Evolutionary conservation across 2,329 filamentous ascomycete genomes (phyloP).

Genomic region (Clarireedia homoeocarpa): DNA sequence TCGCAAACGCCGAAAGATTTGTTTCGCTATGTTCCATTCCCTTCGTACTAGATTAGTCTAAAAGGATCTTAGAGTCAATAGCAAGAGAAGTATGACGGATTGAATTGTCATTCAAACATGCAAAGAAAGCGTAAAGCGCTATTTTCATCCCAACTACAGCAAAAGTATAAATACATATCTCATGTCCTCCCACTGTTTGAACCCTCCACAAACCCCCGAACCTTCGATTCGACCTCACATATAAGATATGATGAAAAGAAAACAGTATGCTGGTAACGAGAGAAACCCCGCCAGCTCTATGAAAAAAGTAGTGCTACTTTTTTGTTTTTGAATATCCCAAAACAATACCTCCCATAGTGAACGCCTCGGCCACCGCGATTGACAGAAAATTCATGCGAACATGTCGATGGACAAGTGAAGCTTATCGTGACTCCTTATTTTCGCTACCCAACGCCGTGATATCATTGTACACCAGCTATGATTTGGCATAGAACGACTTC

Average conservation of each 20-base stretch:
- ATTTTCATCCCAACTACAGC: background rate
- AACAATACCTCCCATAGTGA: slow-evolving; percentile 11
- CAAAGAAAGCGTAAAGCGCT: background rate
- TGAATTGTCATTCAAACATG: background rate
- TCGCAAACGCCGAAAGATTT: no score
- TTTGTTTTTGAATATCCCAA: slow-evolving; percentile 9
- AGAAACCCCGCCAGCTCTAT: slow-evolving; percentile 12
- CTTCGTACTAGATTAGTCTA: background rate
- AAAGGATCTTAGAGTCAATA: background rate
- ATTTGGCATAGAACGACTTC: slow-evolving; percentile 20
- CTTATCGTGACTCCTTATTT: slow-evolving; percentile 11
- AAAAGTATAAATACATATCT: slow-evolving; percentile 8
- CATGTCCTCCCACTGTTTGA: background rate
- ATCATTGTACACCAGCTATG: slow-evolving; percentile 18
- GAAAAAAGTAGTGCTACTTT: slow-evolving; percentile 12
- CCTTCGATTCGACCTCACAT: slow-evolving; percentile 3
- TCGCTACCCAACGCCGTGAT: slow-evolving; percentile 22
- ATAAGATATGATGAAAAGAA: slow-evolving; percentile 9
- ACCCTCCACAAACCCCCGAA: background rate
- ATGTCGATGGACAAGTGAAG: slow-evolving; percentile 10
- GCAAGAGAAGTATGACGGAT: no score
- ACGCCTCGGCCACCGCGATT: slow-evolving; percentile 17
- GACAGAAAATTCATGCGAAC: slow-evolving; percentile 12
- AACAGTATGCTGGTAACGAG: slow-evolving; percentile 5
- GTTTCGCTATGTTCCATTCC: no score